Conservation (phyloP, 1,284 basidiomycete genomes). For the Leccinum laetum region DNA sequence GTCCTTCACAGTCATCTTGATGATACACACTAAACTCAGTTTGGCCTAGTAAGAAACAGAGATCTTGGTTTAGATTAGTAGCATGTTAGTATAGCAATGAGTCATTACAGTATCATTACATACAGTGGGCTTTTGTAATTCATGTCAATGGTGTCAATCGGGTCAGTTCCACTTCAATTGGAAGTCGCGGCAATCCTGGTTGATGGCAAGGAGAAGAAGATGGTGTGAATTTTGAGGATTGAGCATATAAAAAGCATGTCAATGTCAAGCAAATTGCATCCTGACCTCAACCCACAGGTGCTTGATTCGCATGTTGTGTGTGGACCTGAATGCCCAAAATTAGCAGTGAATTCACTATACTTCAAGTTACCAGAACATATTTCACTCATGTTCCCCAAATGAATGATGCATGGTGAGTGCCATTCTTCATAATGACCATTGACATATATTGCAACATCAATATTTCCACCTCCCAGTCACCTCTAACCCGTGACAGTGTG, state of each 20-base stretch:
- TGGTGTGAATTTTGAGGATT: conserved; percentile 20
- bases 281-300: conserved; percentile 40
- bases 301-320: conserved; percentile 33
- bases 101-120: not conserved
- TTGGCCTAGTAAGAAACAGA: conserved; percentile 1
- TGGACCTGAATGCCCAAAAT: not conserved
- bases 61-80: conserved; percentile 1
- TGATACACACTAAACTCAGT: not conserved
- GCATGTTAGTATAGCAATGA: not conserved
- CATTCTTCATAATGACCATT: too few relatives aligned
- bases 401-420: too few relatives aligned
- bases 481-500: too few relatives aligned
- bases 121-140: too few relatives aligned
- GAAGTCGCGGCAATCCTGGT: conserved; percentile 24
- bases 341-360: too few relatives aligned
- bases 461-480: too few relatives aligned
- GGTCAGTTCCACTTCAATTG: conserved; percentile 29
- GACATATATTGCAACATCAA: too few relatives aligned
- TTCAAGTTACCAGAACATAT: too few relatives aligned
- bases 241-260: conserved; percentile 33
- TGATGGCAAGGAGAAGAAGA: conserved; percentile 24
- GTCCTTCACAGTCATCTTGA: not conserved
- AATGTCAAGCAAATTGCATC: conserved; percentile 18
- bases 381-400: too few relatives aligned
- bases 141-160: not conserved